Evolutionary conservation across 192 early-diverging fungal genomes (phyloP), one percentile per base, ranked within the genome.

Genomic region (Coemansia sp.): DNA sequence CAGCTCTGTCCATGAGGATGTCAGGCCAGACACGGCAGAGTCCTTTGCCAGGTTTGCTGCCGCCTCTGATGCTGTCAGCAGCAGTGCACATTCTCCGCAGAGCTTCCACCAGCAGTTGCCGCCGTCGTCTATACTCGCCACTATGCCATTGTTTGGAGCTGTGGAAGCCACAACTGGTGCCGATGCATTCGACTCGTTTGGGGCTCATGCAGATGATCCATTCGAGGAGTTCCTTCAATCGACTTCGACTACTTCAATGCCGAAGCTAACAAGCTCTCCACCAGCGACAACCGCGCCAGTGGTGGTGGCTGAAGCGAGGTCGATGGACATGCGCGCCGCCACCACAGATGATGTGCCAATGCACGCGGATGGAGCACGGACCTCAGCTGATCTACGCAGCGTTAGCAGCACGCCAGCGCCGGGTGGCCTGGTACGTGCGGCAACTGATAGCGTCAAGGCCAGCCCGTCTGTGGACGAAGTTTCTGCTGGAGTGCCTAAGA

Each of bases 171-270:
- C 66, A 41, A 18, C 55, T 12, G 65, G 38, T 22, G 60, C 63
- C 42, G 63, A 71, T 27, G 82, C 82, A 10, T 84, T 84, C 66
- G 82, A 78, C 69, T 74, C 82, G 40, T 84, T 84, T 54, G 82
- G 82, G 7, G 64, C 69, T 20, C 82, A 79, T 38, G 67, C 74
- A 15, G 70, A 66, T 20, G 82, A 84, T 54, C 82, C 82, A 11
- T 84, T 84, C 33, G 82, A 79, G 43, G 82, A 76, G 60, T 84
- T 84, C 22, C 43, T 84, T 46, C 77, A 79, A 40, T 66, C 74
- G 41, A 67, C 70, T 0, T 65, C 66, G 33, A 20, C 36, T 3
- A 33, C 29, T 59, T 20, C 47, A 20, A 51, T 20, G 47, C 49
- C 22, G 0, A 52, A 52, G 20, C 9, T 52, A 24, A 52, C 20